Conservation (phyloP, 1,139 yeast species). For the Debaryomycetaceae sp. region DNA sequence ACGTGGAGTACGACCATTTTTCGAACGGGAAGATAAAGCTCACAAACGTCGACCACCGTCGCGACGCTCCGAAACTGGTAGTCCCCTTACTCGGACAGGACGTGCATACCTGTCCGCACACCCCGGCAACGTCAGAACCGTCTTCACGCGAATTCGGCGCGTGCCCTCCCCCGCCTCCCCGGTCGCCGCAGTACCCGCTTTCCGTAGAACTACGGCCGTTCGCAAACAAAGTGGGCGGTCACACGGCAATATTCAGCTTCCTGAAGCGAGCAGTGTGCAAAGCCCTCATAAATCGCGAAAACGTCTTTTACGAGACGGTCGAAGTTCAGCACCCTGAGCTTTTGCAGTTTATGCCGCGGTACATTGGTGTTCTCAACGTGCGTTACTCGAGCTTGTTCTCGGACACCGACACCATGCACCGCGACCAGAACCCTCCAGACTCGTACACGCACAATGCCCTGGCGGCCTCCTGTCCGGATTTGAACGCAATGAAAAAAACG, state of each 20-base stretch:
- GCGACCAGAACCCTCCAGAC: not conserved
- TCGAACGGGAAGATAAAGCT: constrained; percentile 20
- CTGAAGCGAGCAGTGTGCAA: constrained; percentile 93
- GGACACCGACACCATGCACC: constrained; percentile 11
- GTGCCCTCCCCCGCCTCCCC: constrained; percentile 1
- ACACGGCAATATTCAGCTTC: constrained; percentile 89
- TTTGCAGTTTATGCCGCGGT: constrained; percentile 78
- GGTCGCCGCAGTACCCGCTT: constrained; percentile 32
- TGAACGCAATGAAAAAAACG: not conserved
- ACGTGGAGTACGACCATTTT: constrained; percentile 26
- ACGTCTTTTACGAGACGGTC: constrained; percentile 81
- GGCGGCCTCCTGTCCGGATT: not conserved
- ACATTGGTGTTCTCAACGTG: constrained; percentile 88
- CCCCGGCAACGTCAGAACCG: not conserved
- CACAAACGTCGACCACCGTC: constrained; percentile 3
- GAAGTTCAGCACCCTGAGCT: constrained; percentile 70
- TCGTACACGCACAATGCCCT: not conserved
- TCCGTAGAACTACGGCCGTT: constrained; percentile 84
- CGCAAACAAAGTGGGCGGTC: constrained; percentile 94
- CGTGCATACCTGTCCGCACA: not conserved
- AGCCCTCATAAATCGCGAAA: constrained; percentile 81
- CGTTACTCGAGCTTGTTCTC: constrained; percentile 50
- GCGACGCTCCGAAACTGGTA: not conserved
- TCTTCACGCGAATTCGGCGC: not conserved
- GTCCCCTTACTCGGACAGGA: not conserved